Conservation (phyloP, 257 asterid species). For the Verbena officinalis region DNA sequence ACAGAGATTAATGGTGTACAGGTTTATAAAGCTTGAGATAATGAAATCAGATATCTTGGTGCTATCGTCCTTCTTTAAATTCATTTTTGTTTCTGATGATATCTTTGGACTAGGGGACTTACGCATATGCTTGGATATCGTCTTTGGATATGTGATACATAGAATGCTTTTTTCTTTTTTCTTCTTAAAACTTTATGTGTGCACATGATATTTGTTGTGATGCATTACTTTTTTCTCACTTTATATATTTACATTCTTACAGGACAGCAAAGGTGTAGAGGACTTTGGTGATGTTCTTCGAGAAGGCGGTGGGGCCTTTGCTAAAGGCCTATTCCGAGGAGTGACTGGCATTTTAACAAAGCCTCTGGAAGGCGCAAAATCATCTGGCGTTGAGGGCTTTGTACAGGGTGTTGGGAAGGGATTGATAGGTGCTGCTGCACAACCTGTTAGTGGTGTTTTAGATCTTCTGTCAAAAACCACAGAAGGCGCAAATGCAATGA, state of each 20-base stretch:
- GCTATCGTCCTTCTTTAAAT: neutral
- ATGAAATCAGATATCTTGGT: neutral
- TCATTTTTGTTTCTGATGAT: slow-evolving; percentile 4
- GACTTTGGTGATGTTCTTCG: slow-evolving; percentile 96
- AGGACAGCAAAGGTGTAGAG: slow-evolving; percentile 98
- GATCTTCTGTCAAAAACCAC: slow-evolving; percentile 97
- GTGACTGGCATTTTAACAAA: slow-evolving; percentile 95
- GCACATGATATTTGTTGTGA: slow-evolving; percentile 14
- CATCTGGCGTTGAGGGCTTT: slow-evolving; percentile 99
- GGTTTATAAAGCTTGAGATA: neutral
- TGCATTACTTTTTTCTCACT: slow-evolving; percentile 22
- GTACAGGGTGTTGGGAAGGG: slow-evolving; percentile 99
- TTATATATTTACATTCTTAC: slow-evolving; percentile 24
- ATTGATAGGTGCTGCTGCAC: slow-evolving; percentile 96
- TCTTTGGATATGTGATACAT: slow-evolving; percentile 10
- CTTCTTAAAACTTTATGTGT: neutral
- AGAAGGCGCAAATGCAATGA: slow-evolving; percentile 99
- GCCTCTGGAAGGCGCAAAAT: slow-evolving; percentile 99
- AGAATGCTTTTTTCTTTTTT: neutral
- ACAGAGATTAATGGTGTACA: neutral
- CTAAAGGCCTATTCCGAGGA: slow-evolving; percentile 97
- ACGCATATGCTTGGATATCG: neutral
- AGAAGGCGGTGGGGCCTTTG: slow-evolving; percentile 99
- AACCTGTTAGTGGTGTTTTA: slow-evolving; percentile 97
- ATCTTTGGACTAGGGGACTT: neutral